Evolutionary conservation across 257 asterid genomes (phyloP).

Genomic region (Solanum corneliomulleri): DNA sequence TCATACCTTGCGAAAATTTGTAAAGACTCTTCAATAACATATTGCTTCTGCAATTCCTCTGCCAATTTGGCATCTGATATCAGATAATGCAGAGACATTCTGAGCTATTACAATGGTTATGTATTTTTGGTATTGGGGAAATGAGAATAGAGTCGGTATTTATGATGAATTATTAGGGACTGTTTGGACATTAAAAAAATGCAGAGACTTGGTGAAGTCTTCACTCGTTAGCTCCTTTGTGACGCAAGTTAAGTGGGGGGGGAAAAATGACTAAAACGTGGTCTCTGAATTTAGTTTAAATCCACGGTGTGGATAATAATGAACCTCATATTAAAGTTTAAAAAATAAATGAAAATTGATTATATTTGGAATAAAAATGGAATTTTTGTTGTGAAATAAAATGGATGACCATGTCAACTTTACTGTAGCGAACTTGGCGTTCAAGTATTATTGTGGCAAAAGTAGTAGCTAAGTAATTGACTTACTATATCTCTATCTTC

Average conservation of each 20-base stretch:
- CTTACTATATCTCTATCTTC: no score
- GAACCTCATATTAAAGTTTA: neutral
- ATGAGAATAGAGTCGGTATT: neutral
- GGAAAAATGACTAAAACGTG: rapidly evolving
- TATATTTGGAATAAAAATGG: neutral
- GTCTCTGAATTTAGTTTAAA: no score
- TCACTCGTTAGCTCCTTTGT: neutral
- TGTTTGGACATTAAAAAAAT: no score
- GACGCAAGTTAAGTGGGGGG: neutral
- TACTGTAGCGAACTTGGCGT: no score
- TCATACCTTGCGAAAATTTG: slow-evolving; percentile 12
- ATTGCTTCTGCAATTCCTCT: neutral
- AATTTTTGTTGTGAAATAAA: no score
- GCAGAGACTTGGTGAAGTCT: neutral
- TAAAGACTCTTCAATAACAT: neutral
- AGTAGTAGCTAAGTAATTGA: no score
- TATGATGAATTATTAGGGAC: neutral
- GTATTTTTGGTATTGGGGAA: neutral
- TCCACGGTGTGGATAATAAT: neutral
- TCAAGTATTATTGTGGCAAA: no score
- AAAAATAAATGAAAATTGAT: no score
- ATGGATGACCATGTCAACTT: no score
- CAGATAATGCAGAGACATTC: neutral
- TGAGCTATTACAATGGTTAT: neutral
- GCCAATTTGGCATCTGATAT: neutral